Conservation (phyloP, 1,284 basidiomycete genomes). For the Leccinum solheimii region DNA sequence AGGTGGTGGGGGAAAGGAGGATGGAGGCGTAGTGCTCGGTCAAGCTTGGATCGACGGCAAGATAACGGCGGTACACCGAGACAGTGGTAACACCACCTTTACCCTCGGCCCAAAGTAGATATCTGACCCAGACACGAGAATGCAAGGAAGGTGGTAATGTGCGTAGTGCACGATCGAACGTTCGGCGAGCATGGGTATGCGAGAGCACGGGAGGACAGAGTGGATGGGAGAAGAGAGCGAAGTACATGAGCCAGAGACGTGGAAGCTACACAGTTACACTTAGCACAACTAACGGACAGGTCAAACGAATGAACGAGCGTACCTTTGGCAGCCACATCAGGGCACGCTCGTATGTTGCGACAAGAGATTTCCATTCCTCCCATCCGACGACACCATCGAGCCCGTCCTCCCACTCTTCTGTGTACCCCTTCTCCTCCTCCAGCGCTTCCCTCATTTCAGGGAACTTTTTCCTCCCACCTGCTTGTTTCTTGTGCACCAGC, state of each 20-base stretch:
- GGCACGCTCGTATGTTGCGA: constrained; percentile 89
- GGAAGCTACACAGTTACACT: constrained; percentile 64
- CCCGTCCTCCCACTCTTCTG: constrained; percentile 81
- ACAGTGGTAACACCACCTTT: constrained; percentile 86
- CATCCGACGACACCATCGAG: constrained; percentile 88
- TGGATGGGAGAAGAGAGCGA: constrained; percentile 89
- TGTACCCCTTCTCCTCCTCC: constrained; percentile 78
- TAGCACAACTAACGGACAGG: constrained; percentile 8
- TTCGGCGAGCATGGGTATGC: constrained; percentile 88
- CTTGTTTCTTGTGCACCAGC: constrained; percentile 65
- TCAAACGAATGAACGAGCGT: constrained; percentile 28
- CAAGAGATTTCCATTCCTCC: constrained; percentile 91
- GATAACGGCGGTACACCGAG: constrained; percentile 87
- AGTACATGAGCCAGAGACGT: constrained; percentile 91
- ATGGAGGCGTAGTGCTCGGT: constrained; percentile 84
- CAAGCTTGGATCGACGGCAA: constrained; percentile 80
- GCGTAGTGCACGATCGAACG: constrained; percentile 93
- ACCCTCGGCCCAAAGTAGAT: constrained; percentile 91
- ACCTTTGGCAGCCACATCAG: constrained; percentile 93
- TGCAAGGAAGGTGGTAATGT: constrained; percentile 96
- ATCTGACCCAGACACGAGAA: constrained; percentile 89
- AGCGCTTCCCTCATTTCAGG: constrained; percentile 86
- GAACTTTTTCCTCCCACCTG: constrained; percentile 85
- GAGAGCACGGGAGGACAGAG: constrained; percentile 84
- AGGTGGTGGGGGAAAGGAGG: constrained; percentile 67